Base-by-base conservation (phyloP, 371 early-diverging fungal genomes). In the Mortierella sp. region DNA sequence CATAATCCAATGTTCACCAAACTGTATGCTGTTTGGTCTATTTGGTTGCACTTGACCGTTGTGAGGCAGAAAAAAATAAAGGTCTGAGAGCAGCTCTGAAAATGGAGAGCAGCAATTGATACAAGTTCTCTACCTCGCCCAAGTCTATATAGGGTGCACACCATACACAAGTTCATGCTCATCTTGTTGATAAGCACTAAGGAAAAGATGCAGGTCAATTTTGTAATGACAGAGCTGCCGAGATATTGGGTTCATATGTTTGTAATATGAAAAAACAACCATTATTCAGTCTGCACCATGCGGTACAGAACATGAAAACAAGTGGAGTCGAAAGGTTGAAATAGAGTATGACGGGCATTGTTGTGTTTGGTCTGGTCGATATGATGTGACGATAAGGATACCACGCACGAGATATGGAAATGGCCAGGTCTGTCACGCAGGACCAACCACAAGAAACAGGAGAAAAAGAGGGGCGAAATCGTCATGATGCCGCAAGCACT, bases 41-140 rank as follows among this genome's bases (percentile, higher is more conserved):
- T 24, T 38, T 38, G 19, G 33, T 40, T 38, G 33, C 19, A 21
- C 40, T 38, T 33, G 59, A 38, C 59, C 40, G 33, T 59, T 59
- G 16, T 59, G 59, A 19, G 40, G 59, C 19, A n/a, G 59, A 19
- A 53, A 15, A 67, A 61, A 64, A 65, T 11, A 55, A 50, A 57
- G 58, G 22, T 41, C 40, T 66, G 66, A 66, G 66, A 66, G 66
- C 66, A 66, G 66, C 66, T 66, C 66, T 53, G 65, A 65, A 53
- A 53, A 53, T 53, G 24, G 22, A 66, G 66, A 66, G 66, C 66
- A 57, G 22, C 55, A 66, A 66, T 43, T 66, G 66, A 48, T 45
- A 38, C 66, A 28, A 13, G 41, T 65, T n/a, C 65, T 36, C 38
- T n/a, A 59, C 55, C 13, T 32, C 13, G 11, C 43, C n/a, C 19